Evolutionary conservation across 768 basidiomycete genomes (phyloP), one percentile per base, ranked within the genome.

Genomic region (Rubroboletus pulcherrimus): DNA sequence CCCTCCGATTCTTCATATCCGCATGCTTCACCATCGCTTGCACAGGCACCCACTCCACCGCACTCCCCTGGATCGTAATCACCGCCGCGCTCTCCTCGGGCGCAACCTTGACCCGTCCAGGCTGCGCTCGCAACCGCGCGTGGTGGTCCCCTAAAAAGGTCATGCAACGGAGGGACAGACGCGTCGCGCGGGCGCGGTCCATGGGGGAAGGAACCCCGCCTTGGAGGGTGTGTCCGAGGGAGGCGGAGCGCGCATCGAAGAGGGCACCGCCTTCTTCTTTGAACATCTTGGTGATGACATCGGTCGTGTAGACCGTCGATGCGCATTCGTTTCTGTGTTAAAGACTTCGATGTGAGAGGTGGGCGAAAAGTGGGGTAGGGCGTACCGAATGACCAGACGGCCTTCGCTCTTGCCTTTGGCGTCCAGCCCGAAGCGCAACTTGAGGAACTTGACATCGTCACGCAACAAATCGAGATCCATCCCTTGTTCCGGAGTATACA

Each of bases 221-320:
- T 66, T 99, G 97, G 3, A 99, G 76, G 5, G 95, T 98, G 75
- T 99, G 97, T 15, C 97, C 97, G 19, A 99, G 83, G 1, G 93
- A 89, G n/a, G 96, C 97, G 19, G 86, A 90, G 46, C 97, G 88
- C 19, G 97, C 85, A 74, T 99, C 97, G 67, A 98, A 99, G 24
- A 98, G 77, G 6, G 78, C 59, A 26, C 86, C 86, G n/a, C 97
- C 97, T 73, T 98, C 96, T 69, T 97, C 96, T 65, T 89, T 87
- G 73, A 98, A 74, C 79, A 99, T 97, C 71, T 91, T 91, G 57
- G 89, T 95, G 63, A 99, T 82, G 52, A 97, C 81, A 8, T 92
- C 86, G 7, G 95, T 95, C 14, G 89, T 87, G 77, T 98, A 99
- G 26, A 98, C 89, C 9, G 76, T 75, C 14, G 95, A 98, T 1